Percentiles rank a stretch among this genome's conserved stretches.
Evolutionary conservation across 495 filamentous ascomycete genomes (phyloP).

Genomic region (Tuber brumale): DNA sequence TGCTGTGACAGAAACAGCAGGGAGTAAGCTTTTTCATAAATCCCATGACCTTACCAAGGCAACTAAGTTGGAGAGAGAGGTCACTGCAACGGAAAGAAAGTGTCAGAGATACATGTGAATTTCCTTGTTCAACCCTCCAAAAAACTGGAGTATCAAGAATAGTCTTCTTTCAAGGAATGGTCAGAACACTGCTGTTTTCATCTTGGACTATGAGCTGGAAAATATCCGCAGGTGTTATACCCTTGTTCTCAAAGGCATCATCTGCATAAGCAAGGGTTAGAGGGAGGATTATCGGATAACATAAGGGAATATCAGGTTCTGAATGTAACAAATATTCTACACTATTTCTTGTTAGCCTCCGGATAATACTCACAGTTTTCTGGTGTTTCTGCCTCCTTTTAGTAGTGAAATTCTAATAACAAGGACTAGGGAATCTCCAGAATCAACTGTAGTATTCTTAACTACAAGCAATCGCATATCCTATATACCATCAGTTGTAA

Average conservation of each 20-base stretch:
- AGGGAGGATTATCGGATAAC: background rate
- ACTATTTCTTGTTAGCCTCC: background rate
- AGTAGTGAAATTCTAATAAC: background rate
- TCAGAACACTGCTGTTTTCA: background rate
- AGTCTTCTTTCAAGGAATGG: background rate
- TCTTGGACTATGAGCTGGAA: constrained; percentile 1
- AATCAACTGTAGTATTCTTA: background rate
- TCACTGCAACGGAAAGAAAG: background rate
- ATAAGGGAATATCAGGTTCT: background rate
- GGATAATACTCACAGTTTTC: background rate
- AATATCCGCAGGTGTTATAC: background rate
- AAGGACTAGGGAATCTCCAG: background rate
- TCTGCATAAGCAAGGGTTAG: background rate
- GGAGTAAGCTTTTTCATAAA: background rate
- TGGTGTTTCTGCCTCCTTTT: background rate
- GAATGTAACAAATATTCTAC: background rate
- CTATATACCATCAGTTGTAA: background rate
- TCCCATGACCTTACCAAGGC: background rate
- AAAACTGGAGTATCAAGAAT: background rate
- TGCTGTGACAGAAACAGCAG: background rate
- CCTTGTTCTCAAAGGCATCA: background rate
- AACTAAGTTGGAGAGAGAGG: background rate
- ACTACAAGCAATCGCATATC: background rate
- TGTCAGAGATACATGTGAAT: background rate
- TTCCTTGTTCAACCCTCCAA: background rate